Base-by-base conservation (phyloP, 2,329 filamentous ascomycete species). In the Stachybotrys chartarum region DNA sequence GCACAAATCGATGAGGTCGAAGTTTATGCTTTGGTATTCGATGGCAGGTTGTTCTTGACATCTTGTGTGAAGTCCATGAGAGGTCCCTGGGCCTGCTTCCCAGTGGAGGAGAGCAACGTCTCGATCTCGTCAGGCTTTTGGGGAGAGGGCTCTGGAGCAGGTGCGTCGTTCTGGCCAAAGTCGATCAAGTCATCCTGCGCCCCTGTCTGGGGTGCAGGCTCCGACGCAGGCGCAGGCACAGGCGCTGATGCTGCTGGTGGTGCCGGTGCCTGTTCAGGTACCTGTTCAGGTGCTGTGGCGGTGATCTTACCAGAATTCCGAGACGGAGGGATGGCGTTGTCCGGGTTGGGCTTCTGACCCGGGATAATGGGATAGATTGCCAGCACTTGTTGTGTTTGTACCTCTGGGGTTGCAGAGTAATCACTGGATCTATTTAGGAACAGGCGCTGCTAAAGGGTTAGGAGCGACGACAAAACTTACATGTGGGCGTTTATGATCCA, bases 401-500 rank as follows among this genome's bases (percentile, higher is more conserved):
- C 80, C 61, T 87, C 75, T 1, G 90, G 83, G 5, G 87, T 82
- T 30, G 81, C 72, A 50, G 65, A 53, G 30, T 64, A 57, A 46
- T 72, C 67, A 48, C 70, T 74, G 54, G 17, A 6, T 10, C 1
- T 11, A 12, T 54, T 69, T 49, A 66, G 60, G 8, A 52, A 39
- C 18, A 46, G 39, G 39, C 6, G 3, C 35, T 42, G 10, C 32
- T 12, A 1, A 16, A 5, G 7, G 17, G 7, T 10, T 11, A 11
- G 4, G 6, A 30, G 10, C 17, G n/a, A 14, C 14, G 18, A 30
- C 7, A 32, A 39, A n/a, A 70, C 78, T 67, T 73, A 96, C 91
- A 99, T 82, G 55, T 86, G 79, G 1, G 92, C 87, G 70, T 93
- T 88, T 65, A 99, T 89, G 66, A 97, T 92, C 90, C 91, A 99